Base-by-base conservation (phyloP, 805 yeast genomes). In the Saturnispora zaruensis region DNA sequence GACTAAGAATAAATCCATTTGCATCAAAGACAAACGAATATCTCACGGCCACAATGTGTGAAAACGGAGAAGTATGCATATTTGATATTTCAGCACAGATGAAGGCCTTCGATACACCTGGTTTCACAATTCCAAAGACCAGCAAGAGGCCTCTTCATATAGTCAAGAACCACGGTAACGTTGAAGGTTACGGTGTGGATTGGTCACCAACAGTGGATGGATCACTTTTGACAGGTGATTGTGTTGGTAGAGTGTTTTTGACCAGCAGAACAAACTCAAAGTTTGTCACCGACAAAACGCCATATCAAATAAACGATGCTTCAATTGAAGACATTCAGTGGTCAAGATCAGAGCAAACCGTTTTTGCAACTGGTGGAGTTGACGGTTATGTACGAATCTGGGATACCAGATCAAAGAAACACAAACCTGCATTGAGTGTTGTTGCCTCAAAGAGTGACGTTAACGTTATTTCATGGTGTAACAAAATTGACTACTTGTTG, bases 271-370 rank as follows among this genome's bases (percentile, higher is more conserved):
- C 87, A 41, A 75, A 85, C 4, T 75, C 84, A 30, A 77, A 74
- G 55, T 93, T 97, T 96, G 71, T 74, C 43, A 89, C 98, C 2
- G 97, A 91, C 59, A 80, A 81, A 59, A 78, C 82, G 9, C 87
- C 97, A 30, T 93, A 80, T 67, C 74, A 71, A 51, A 82, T 84
- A 54, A 74, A 78, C 23, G 76, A 81, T 50, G 72, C 85, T 37
- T 85, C 93, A n/a, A 84, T 93, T 52, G 99, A 93, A 69, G 99
- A 93, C 64, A 79, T 93, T 51, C 98, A 93, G 68, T 93, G 98
- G 97, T 87, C 96, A 11, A 84, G 84, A 48, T 79, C 90, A 4
- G 98, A 93, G 65, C 77, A 77, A 55, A 88, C 97, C 0, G 99
- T 93, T 28, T 93, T 93, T 65, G 96, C 97, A n/a, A 79, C 95